Evolutionary conservation across 331 rosid species (phyloP).

Genomic region (Saraca asoca): DNA sequence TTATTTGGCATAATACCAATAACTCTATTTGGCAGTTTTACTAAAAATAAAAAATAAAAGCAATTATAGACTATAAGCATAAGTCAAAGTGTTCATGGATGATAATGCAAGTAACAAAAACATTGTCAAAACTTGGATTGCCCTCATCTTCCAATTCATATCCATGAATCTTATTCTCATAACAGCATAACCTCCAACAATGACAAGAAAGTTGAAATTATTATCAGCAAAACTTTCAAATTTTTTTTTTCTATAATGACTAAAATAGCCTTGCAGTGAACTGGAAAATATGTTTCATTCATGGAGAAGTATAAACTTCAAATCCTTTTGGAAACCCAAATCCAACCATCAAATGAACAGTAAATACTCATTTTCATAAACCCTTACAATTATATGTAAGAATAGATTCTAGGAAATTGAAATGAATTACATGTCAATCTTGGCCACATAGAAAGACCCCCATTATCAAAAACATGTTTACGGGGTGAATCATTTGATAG

Average conservation of each 20-base stretch:
- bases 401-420: slow-evolving; percentile 16
- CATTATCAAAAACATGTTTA: background rate
- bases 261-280: background rate
- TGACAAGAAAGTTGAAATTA: too few relatives aligned
- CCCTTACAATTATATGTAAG: slow-evolving; percentile 5
- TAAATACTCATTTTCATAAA: background rate
- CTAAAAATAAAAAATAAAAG: too few relatives aligned
- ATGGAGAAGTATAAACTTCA: slow-evolving; percentile 2
- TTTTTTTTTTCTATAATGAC: background rate
- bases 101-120: too few relatives aligned
- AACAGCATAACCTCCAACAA: too few relatives aligned
- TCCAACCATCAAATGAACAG: background rate
- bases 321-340: slow-evolving; percentile 7
- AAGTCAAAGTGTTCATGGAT: too few relatives aligned
- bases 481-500: background rate
- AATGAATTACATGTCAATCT: background rate
- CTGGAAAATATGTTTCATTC: too few relatives aligned
- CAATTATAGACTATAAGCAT: too few relatives aligned
- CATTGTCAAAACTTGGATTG: too few relatives aligned
- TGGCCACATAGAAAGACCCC: background rate
- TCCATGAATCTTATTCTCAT: too few relatives aligned
- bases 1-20: too few relatives aligned
- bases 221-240: slow-evolving; percentile 43
- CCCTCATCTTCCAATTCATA: slow-evolving; percentile 45
- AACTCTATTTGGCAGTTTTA: too few relatives aligned